Percentiles rank a stretch among this genome's conserved stretches.
Evolutionary conservation across 2,329 filamentous ascomycete species (phyloP).

Genomic region (Cercospora sp.): DNA sequence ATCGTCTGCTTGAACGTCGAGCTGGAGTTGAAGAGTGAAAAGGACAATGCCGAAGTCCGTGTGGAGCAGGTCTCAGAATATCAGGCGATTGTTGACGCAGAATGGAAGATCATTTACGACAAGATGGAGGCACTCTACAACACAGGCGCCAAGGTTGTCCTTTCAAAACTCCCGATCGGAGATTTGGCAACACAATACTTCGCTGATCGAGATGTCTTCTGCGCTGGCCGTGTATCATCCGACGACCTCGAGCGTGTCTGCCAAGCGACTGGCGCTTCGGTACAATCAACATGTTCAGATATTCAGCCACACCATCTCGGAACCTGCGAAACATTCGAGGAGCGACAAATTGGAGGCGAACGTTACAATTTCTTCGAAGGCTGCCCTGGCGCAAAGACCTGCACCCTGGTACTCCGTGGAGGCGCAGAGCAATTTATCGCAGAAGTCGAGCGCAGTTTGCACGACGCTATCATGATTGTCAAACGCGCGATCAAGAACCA

Average conservation of each 20-base stretch:
- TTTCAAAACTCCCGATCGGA: slow-evolving; percentile 95
- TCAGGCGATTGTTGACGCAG: slow-evolving; percentile 97
- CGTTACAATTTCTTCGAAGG: slow-evolving; percentile 98
- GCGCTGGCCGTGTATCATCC: slow-evolving; percentile 84
- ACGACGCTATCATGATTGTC: slow-evolving; percentile 99
- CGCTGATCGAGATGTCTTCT: slow-evolving; percentile 97
- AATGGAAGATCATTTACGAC: slow-evolving; percentile 99
- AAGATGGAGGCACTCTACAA: slow-evolving; percentile 94
- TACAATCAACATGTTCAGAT: slow-evolving; percentile 95
- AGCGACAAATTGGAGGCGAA: slow-evolving; percentile 95
- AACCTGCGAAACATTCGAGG: slow-evolving; percentile 86
- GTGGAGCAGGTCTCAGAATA: slow-evolving; percentile 99
- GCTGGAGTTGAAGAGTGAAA: slow-evolving; percentile 96
- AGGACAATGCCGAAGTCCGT: slow-evolving; percentile 97
- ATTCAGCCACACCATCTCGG: slow-evolving; percentile 81
- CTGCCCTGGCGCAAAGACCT: slow-evolving; percentile 93
- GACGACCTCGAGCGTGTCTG: slow-evolving; percentile 97
- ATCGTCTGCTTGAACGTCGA: slow-evolving; percentile 98
- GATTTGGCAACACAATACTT: slow-evolving; percentile 95
- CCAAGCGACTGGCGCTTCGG: slow-evolving; percentile 85
- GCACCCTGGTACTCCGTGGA: slow-evolving; percentile 90
- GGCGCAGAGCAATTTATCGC: slow-evolving; percentile 99
- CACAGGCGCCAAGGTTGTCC: slow-evolving; percentile 94
- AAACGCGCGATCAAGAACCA: slow-evolving; percentile 96
- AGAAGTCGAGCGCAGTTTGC: slow-evolving; percentile 93